Conservation (phyloP, 1,139 yeast species). For the Blastobotrys proliferans region DNA sequence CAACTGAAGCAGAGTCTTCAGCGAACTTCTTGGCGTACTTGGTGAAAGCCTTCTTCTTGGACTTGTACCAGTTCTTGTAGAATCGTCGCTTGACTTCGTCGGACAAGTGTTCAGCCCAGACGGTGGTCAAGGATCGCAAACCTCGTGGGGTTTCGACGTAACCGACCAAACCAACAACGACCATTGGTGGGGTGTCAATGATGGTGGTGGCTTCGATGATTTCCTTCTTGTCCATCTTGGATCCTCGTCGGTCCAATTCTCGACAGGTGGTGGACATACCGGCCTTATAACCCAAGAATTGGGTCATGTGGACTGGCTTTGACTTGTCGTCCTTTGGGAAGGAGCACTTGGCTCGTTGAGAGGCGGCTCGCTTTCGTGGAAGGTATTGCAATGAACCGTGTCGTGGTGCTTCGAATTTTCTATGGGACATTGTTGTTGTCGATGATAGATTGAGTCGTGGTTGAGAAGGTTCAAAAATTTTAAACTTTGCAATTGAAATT, state of each 20-base stretch:
- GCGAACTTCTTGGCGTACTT: slow-evolving; percentile 99
- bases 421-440: slow-evolving; percentile 78
- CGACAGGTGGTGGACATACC: slow-evolving; percentile 99
- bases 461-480: neutral
- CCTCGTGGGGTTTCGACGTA: slow-evolving; percentile 99
- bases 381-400: slow-evolving; percentile 99
- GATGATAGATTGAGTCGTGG: neutral
- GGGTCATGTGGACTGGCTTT: slow-evolving; percentile 98
- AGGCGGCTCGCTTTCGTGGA: slow-evolving; percentile 99
- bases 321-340: slow-evolving; percentile 99
- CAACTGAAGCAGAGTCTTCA: slow-evolving; percentile 81
- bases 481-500: neutral
- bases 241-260: slow-evolving; percentile 99
- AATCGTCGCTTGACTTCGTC: slow-evolving; percentile 99
- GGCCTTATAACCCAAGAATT: slow-evolving; percentile 99
- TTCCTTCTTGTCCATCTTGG: slow-evolving; percentile 99
- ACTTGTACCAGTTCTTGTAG: slow-evolving; percentile 99
- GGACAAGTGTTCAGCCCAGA: slow-evolving; percentile 99
- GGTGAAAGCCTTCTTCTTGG: slow-evolving; percentile 99
- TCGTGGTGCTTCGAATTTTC: slow-evolving; percentile 99
- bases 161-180: slow-evolving; percentile 99
- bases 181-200: slow-evolving; percentile 98
- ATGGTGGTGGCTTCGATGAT: slow-evolving; percentile 99
- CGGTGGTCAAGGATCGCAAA: slow-evolving; percentile 98
- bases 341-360: slow-evolving; percentile 97